phyloP scores from a whole-genome alignment of 208 protist genomes.

The Herpetomonas muscarum region DNA sequence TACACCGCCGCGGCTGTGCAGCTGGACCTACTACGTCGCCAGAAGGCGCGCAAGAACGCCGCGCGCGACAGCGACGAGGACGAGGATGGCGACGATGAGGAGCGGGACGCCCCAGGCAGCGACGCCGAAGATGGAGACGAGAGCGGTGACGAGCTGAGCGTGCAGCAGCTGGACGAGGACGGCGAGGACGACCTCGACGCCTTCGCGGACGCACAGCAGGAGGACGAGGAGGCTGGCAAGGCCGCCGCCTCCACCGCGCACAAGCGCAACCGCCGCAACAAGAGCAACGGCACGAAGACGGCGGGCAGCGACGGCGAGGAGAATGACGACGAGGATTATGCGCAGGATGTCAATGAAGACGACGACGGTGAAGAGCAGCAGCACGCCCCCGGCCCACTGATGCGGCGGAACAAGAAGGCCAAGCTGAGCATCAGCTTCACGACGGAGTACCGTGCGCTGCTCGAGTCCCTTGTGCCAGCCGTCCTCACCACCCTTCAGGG shows the following conservation, averaged over 20 bases:
- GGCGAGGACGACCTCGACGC: conserved; percentile 65
- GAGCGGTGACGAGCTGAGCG: conserved; percentile 16
- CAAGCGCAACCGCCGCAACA: too few species aligned
- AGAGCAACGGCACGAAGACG: too few species aligned
- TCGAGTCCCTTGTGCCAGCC: conserved; percentile 71
- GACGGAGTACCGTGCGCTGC: conserved; percentile 56
- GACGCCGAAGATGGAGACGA: conserved; percentile 18
- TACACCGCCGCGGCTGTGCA: conserved; percentile 57
- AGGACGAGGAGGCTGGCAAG: conserved; percentile 10
- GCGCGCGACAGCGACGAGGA: conserved; percentile 5
- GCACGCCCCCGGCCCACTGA: neutral
- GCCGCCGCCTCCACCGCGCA: too few species aligned
- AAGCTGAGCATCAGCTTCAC: conserved; percentile 74
- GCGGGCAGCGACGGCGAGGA: neutral
- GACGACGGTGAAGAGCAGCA: neutral
- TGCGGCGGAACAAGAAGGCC: conserved; percentile 12
- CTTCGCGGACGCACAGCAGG: conserved; percentile 54
- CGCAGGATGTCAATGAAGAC: neutral
- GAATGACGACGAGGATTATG: conserved; percentile 18
- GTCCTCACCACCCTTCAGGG: conserved; percentile 81
- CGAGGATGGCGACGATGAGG: conserved; percentile 4
- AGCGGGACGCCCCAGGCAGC: neutral
- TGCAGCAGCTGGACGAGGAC: conserved; percentile 27
- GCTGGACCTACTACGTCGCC: conserved; percentile 73
- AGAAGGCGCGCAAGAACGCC: conserved; percentile 6